A percentile compares a stretch with the other conserved stretches of the same genome.
Evolutionary conservation across 129 eudicot species (phyloP).

Genomic region (Erigeron canadensis): DNA sequence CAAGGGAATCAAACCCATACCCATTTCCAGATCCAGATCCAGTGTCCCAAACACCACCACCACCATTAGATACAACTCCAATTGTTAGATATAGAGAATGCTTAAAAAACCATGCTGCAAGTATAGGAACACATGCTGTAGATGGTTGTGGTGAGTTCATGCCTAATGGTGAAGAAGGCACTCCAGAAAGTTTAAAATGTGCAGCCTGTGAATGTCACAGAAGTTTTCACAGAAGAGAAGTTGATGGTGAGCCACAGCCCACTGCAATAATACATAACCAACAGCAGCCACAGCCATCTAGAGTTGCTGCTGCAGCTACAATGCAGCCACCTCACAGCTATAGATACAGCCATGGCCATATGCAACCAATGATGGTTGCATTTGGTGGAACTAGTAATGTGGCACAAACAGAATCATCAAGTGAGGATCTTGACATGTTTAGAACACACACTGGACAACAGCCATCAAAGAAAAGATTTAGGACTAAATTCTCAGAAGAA

Average conservation of each 20-base stretch:
- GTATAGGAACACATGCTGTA: slow-evolving; percentile 54
- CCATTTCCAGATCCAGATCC: slow-evolving; percentile 37
- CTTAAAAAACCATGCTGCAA: slow-evolving; percentile 72
- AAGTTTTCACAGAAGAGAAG: slow-evolving; percentile 68
- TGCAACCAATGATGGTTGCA: slow-evolving; percentile 56
- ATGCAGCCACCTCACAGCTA: slow-evolving; percentile 1
- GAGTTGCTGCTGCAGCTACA: slow-evolving; percentile 2
- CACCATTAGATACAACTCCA: slow-evolving; percentile 15
- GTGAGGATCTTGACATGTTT: slow-evolving; percentile 70
- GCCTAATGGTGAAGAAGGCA: slow-evolving; percentile 68
- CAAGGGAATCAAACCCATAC: slow-evolving; percentile 31
- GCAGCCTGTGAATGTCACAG: slow-evolving; percentile 93
- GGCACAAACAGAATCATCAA: slow-evolving; percentile 65
- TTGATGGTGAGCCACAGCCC: slow-evolving; percentile 36
- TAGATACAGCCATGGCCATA: slow-evolving; percentile 17
- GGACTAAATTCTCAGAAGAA: slow-evolving; percentile 65
- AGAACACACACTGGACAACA: slow-evolving; percentile 34
- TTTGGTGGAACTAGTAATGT: slow-evolving; percentile 49
- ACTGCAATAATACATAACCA: slow-evolving; percentile 15
- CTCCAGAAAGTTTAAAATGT: slow-evolving; percentile 55
- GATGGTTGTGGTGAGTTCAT: slow-evolving; percentile 93
- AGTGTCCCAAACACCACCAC: slow-evolving; percentile 24
- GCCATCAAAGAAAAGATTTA: slow-evolving; percentile 60
- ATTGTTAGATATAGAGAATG: slow-evolving; percentile 57
- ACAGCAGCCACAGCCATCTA: slow-evolving; percentile 23